phyloP scores from a whole-genome alignment of 2,329 filamentous ascomycete species.

The Zymoseptoria pseudotritici region DNA sequence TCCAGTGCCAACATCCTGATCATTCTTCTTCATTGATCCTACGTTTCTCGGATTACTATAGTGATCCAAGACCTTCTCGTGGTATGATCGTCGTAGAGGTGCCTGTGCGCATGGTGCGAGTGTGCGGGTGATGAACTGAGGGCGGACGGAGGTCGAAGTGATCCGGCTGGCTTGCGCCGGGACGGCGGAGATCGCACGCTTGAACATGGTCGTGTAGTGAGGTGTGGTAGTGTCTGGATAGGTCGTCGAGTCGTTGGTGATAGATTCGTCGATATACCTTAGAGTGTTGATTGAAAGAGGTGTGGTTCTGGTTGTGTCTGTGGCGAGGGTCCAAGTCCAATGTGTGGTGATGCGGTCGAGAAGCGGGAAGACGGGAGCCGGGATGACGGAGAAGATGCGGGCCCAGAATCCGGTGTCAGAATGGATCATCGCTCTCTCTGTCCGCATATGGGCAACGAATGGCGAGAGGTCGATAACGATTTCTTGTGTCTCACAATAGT shows the following conservation, averaged over 20 bases:
- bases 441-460: too few species aligned
- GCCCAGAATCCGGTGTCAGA: too few species aligned
- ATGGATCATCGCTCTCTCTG: too few species aligned
- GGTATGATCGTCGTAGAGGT: constrained; percentile 47
- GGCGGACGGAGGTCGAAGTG: constrained; percentile 41
- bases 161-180: constrained; percentile 47
- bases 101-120: constrained; percentile 33
- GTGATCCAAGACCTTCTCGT: constrained; percentile 71
- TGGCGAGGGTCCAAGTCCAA: background rate
- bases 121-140: constrained; percentile 36
- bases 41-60: too few species aligned
- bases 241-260: background rate
- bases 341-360: background rate
- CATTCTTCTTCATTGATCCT: constrained; percentile 70
- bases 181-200: constrained; percentile 47
- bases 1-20: constrained; percentile 78
- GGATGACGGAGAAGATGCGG: background rate
- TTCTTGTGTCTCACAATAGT: too few species aligned
- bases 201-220: constrained; percentile 44
- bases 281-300: constrained; percentile 1
- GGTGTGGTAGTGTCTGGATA: background rate
- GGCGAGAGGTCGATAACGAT: too few species aligned
- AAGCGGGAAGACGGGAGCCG: background rate
- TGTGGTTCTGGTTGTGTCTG: constrained; percentile 3
- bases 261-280: background rate